Evolutionary conservation across 106 monocot species (phyloP), one percentile per base, ranked within the genome.

Genomic region (Triglochin maritima): DNA sequence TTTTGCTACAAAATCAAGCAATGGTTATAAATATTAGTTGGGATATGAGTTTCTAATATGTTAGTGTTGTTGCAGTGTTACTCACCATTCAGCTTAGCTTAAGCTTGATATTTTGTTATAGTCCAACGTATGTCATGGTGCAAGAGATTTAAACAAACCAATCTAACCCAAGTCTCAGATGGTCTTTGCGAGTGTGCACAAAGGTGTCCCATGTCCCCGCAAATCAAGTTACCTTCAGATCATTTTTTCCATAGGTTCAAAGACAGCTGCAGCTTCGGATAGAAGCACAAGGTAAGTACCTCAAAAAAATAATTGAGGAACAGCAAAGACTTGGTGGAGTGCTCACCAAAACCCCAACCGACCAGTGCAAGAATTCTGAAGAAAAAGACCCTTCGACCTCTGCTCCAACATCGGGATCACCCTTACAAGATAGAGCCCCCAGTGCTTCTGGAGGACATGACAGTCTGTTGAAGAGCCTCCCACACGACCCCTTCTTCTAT

Each of bases 181-280:
- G 29, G 29, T 29, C 29, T 29, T 29, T 29, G 29, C 29, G 1
- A 29, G 29, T 29, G 29, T 29, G 29, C 29, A 29, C 29, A 29
- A 29, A 29, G 29, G 29, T 29, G 29, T 29, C 29, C 29, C 29
- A 29, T 29, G 29, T 29, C 29, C 29, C 29, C 29, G 0, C 29
- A 29, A 1, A 29, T 1, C 29, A 1, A 29, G 29, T 29, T 29
- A 29, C 1, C 29, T 29, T 29, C 17, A 4, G 29, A 46, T 47
- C 4, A 47, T 46, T 49, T 46, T 45, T 45, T 62, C 10, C 14
- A 1, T 64, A 96, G 95, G 95, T 96, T 13, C 95, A 96, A 71
- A 90, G 95, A 67, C 95, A 96, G 75, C 59, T 96, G 59, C 90
- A 96, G 71, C 70, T 96, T 52, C 83, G 95, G 47, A 96, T 96